Evolutionary conservation across 73 alveolate genomes (phyloP).

Genomic region (Symbiodinium natans): DNA sequence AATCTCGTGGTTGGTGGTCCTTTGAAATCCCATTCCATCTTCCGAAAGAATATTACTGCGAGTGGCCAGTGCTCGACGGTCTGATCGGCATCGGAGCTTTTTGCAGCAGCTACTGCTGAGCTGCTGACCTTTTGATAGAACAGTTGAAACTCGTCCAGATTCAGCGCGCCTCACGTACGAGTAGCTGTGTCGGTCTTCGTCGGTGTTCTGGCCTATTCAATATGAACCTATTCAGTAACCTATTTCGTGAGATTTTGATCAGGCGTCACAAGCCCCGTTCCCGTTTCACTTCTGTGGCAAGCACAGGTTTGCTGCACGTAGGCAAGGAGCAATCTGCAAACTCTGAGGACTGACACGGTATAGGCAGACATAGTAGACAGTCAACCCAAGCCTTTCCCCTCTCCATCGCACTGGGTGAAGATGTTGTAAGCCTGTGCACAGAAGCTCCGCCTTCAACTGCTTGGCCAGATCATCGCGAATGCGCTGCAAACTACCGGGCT

Average conservation of each 20-base stretch:
- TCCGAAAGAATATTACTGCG: too few species aligned
- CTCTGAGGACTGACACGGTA: too few species aligned
- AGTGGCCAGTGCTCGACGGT: too few species aligned
- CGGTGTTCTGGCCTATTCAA: neutral
- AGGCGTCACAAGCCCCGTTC: neutral
- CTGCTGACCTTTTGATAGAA: constrained; percentile 46
- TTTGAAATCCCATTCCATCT: too few species aligned
- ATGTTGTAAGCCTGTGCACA: constrained; percentile 42
- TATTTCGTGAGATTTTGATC: neutral
- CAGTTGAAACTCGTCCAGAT: constrained; percentile 66
- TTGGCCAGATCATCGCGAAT: neutral
- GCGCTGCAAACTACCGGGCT: neutral
- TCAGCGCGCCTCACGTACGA: constrained; percentile 37
- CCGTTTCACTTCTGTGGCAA: neutral
- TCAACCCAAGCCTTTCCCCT: neutral
- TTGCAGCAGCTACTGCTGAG: neutral
- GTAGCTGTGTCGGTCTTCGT: neutral
- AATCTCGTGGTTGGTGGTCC: too few species aligned
- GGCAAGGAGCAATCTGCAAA: too few species aligned
- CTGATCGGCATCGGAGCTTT: too few species aligned
- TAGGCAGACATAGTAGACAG: neutral
- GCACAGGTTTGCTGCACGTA: too few species aligned
- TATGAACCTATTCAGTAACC: neutral
- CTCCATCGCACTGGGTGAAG: constrained; percentile 51
- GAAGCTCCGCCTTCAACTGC: neutral